These are phyloP conservation scores for Aspergillus viridinutans DNA, from an alignment of 2,329 filamentous ascomycete genomes.

Conservation along the genomic window DNA sequence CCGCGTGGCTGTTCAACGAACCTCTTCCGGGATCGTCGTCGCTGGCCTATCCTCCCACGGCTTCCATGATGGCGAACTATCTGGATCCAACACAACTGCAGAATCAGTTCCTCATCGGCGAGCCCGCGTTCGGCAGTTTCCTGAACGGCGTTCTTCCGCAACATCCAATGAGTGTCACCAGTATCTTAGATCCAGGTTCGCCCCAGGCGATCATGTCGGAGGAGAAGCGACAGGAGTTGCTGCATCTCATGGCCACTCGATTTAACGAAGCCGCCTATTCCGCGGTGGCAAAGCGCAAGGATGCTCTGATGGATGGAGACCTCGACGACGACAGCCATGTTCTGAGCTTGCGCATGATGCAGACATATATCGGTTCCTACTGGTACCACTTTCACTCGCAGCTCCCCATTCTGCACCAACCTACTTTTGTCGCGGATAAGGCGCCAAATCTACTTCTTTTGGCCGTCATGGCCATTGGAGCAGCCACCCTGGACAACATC, in stretches of 20 bases:
- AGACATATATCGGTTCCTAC: constrained; percentile 87
- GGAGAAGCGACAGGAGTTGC: constrained; percentile 77
- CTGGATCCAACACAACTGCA: constrained; percentile 44
- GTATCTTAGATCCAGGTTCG: constrained; percentile 72
- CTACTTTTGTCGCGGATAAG: constrained; percentile 84
- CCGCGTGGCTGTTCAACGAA: constrained; percentile 77
- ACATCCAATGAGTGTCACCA: constrained; percentile 87
- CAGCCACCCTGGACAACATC: constrained; percentile 79
- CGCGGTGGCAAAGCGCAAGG: constrained; percentile 69
- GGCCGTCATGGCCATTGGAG: constrained; percentile 87
- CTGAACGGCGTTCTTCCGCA: constrained; percentile 52
- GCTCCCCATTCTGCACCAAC: constrained; percentile 88
- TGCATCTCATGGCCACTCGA: constrained; percentile 73
- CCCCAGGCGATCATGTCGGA: constrained; percentile 80
- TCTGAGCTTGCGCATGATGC: constrained; percentile 89
- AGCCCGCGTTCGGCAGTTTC: constrained; percentile 46
- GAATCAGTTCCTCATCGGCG: constrained; percentile 49
- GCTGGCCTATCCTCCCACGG: constrained; percentile 43
- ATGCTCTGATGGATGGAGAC: constrained; percentile 73
- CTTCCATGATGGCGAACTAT: constrained; percentile 39
- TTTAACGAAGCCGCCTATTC: constrained; percentile 79
- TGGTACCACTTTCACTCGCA: constrained; percentile 95
- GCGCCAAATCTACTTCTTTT: constrained; percentile 81
- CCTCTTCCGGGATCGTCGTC: constrained; percentile 53
- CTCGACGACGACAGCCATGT: constrained; percentile 59